A percentile compares a stretch with the other conserved stretches of the same genome.
Evolutionary conservation across 139 green algal species (phyloP).

Genomic region (Chlorella sp.): DNA sequence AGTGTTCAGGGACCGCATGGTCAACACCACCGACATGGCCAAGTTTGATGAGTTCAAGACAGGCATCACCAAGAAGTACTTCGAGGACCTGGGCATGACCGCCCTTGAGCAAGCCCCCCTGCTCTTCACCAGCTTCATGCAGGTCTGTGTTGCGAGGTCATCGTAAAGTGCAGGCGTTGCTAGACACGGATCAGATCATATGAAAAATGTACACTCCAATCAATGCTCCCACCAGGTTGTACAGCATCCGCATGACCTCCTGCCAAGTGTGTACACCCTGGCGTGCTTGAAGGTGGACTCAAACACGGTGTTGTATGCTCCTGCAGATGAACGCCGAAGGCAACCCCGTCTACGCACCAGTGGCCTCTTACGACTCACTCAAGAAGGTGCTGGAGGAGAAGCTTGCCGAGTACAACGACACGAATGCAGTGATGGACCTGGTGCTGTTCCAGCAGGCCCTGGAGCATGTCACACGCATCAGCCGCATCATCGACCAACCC

Average conservation of each 20-base stretch:
- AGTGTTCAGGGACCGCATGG: conserved; percentile 78
- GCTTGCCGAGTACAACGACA: conserved; percentile 85
- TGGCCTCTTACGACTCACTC: conserved; percentile 43
- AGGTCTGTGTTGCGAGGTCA: too few species aligned
- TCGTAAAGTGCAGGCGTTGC: too few species aligned
- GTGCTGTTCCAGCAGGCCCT: conserved; percentile 80
- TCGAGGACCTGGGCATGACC: conserved; percentile 46
- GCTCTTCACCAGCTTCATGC: conserved; percentile 52
- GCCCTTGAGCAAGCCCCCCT: conserved; percentile 60
- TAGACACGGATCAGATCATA: too few species aligned
- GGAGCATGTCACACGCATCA: conserved; percentile 76
- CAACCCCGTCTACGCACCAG: conserved; percentile 38
- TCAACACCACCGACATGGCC: conserved; percentile 65
- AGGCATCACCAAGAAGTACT: conserved; percentile 59
- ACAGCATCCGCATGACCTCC: too few species aligned
- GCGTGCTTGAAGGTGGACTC: too few species aligned
- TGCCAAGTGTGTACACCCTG: too few species aligned
- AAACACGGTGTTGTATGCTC: too few species aligned
- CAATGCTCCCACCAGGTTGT: too few species aligned
- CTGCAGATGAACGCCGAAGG: conserved; percentile 22
- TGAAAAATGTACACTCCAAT: too few species aligned
- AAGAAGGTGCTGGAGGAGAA: conserved; percentile 69
- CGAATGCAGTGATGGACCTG: conserved; percentile 76
- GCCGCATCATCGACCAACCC: conserved; percentile 71
- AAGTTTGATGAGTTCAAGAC: conserved; percentile 69